These are phyloP conservation scores for Penicillium decumbens DNA, from an alignment of 2,329 filamentous ascomycete genomes.

Conservation along the genomic window DNA sequence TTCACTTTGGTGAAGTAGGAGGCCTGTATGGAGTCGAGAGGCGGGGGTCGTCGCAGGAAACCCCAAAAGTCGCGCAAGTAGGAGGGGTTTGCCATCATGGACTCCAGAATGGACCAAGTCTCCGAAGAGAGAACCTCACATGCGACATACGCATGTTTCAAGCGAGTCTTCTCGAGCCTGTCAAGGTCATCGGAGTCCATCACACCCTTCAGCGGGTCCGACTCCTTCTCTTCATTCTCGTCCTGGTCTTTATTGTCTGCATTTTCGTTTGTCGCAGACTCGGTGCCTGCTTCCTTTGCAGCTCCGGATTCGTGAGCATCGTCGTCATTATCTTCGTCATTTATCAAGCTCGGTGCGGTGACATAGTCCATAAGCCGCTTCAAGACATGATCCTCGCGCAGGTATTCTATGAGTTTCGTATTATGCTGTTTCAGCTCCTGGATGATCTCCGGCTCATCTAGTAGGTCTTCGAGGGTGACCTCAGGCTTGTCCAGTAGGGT, in stretches of 20 bases:
- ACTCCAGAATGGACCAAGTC: slow-evolving; percentile 94
- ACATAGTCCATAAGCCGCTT: slow-evolving; percentile 87
- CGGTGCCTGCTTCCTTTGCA: slow-evolving; percentile 25
- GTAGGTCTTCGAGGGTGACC: slow-evolving; percentile 88
- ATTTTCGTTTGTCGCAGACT: slow-evolving; percentile 18
- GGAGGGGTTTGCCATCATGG: slow-evolving; percentile 76
- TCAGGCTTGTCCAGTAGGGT: slow-evolving; percentile 92
- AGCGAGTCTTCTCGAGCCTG: slow-evolving; percentile 81
- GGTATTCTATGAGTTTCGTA: slow-evolving; percentile 91
- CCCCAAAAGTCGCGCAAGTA: slow-evolving; percentile 83
- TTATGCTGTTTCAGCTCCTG: slow-evolving; percentile 98
- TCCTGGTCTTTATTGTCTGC: slow-evolving; percentile 28
- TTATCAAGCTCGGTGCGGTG: slow-evolving; percentile 62
- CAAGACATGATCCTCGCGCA: slow-evolving; percentile 81
- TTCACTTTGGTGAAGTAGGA: slow-evolving; percentile 99
- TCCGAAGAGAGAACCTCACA: slow-evolving; percentile 93
- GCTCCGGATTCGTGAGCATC: slow-evolving; percentile 46
- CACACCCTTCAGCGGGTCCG: slow-evolving; percentile 32
- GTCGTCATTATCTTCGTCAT: slow-evolving; percentile 50
- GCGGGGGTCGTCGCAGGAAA: slow-evolving; percentile 77
- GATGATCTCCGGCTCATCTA: slow-evolving; percentile 93
- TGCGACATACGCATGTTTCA: slow-evolving; percentile 89
- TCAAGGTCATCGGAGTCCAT: slow-evolving; percentile 51
- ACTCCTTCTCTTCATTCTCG: slow-evolving; percentile 37
- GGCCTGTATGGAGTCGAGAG: slow-evolving; percentile 86